Base-by-base conservation (phyloP, 2,329 filamentous ascomycete species). In the Colletotrichum caudatum region DNA sequence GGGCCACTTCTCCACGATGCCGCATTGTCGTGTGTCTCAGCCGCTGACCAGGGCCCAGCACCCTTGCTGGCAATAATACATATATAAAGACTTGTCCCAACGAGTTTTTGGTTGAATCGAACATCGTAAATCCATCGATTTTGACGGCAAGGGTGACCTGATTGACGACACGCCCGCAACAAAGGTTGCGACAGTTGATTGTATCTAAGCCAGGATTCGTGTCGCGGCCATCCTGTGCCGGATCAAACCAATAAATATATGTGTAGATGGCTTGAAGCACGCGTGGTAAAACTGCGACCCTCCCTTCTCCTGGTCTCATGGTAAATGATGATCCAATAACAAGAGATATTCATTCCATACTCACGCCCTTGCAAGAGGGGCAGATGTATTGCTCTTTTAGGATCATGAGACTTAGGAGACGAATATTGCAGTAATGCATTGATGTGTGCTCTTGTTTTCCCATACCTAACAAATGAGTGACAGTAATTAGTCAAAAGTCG, bases 161-260 rank as follows among this genome's bases (percentile, higher is more conserved):
- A 74, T 83, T 18, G 74, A 77, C 39, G 81, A 82, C 64, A 82
- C 81, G 12, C 80, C 80, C 14, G 73, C 76, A 37, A 75, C 63
- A 6, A 58, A 53, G 14, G 39, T 66, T n/a, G 60, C 76, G 20
- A 74, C 77, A 16, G 66, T 70, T 9, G 80, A 77, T 53, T 83
- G 82, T 73, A 80, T 23, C 67, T 69, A 48, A 75, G 73, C 8
- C 75, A 76, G 64, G 78, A 81, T 56, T 75, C 76, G 2, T 80
- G 79, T 50, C 78, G 76, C 3, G 63, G 75, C 2, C 37, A 67
- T 1, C 74, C 74, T 1, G 78, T 76, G 0, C 39, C 76, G 0
- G 78, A 78, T 68, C 74, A 4, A 29, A 29, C 3, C 76, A 2
- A 75, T 80, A 39, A 75, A 79, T 41, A 78, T 79, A 61, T 79